Percentiles rank a stretch among this genome's conserved stretches.
These are phyloP conservation scores for Angomonas desouzai DNA, from an alignment of 208 protist species.

Conservation along the genomic window DNA sequence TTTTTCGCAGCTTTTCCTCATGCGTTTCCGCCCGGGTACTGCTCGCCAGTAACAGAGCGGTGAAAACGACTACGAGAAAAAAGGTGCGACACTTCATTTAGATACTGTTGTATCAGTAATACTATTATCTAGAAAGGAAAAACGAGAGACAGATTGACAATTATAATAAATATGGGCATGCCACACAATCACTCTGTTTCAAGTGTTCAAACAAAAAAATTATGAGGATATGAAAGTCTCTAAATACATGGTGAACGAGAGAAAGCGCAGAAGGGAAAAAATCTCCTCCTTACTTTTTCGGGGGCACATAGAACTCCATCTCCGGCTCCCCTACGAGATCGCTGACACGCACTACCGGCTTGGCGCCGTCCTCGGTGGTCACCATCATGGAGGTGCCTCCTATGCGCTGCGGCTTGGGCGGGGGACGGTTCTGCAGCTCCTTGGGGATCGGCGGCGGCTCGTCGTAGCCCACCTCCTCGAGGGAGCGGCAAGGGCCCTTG, in stretches of 20 bases:
- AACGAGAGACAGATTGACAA: too few relatives aligned
- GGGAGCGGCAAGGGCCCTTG: conserved; percentile 65
- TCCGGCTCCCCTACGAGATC: conserved; percentile 33
- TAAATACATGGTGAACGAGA: conserved; percentile 9
- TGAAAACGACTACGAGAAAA: neutral
- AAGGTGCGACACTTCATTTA: neutral
- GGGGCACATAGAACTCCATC: conserved; percentile 41
- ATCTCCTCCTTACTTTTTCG: conserved; percentile 18
- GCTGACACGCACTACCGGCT: conserved; percentile 55
- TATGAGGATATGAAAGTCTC: neutral
- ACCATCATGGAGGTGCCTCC: conserved; percentile 83
- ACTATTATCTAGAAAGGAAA: too few relatives aligned
- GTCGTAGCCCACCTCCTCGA: conserved; percentile 84
- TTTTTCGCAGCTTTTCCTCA: neutral
- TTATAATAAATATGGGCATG: too few relatives aligned
- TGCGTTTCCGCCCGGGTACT: neutral
- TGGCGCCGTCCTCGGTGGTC: conserved; percentile 55
- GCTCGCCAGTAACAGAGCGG: neutral
- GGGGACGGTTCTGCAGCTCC: conserved; percentile 62
- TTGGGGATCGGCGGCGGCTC: conserved; percentile 61
- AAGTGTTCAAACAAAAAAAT: neutral
- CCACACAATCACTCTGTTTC: too few relatives aligned
- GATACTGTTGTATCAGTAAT: too few relatives aligned
- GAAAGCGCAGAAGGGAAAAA: neutral
- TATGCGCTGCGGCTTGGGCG: conserved; percentile 41